Evolutionary conservation across 305 asterid genomes (phyloP), one percentile per base, ranked within the genome.

Genomic region (Salvia sclarea): DNA sequence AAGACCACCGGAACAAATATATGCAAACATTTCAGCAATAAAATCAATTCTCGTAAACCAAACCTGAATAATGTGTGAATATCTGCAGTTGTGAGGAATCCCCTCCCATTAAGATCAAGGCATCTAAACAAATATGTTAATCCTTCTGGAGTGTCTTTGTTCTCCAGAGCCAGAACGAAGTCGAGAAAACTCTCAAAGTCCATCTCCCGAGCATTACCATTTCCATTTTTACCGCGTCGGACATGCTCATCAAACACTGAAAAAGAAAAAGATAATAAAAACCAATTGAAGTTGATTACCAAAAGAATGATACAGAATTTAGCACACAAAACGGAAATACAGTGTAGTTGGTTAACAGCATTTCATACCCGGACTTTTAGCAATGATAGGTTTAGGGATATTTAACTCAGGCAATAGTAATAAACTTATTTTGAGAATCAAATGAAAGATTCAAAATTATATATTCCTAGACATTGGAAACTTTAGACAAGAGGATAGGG

Each of bases 221-320:
- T 91, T 71, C 98, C 96, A 79, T 71, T 76, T 80, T 86, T 94
- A 31, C 98, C 98, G 61, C 97, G 96, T 18, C 98, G 88, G 50
- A 91, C 93, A 68, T 91, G 99, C 85, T 94, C 97, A 69, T 94
- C 96, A 73, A 94, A 94, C 72, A 89, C 99, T 94, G 70, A n/a
- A 73, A 18, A 22, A 61, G 44, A 57, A 31, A 8, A n/a, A 12
- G 12, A 74, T 52, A 61, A 54, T 4, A 56, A 40, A 30, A 47
- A 68, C 53, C 53, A 18, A 35, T 25, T 60, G 48, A 52, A 31
- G 44, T 54, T 35, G 21, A 53, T 8, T 3, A 14, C 13, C 5
- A 38, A 38, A 37, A 37, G 3, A 37, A 37, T 37, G 0, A 38
- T 38, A 38, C 44, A 10, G n/a, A 38, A 10, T 38, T 9, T 38